Base-by-base conservation (phyloP, 805 yeast genomes). In the Suhomyces xylopsoci region DNA sequence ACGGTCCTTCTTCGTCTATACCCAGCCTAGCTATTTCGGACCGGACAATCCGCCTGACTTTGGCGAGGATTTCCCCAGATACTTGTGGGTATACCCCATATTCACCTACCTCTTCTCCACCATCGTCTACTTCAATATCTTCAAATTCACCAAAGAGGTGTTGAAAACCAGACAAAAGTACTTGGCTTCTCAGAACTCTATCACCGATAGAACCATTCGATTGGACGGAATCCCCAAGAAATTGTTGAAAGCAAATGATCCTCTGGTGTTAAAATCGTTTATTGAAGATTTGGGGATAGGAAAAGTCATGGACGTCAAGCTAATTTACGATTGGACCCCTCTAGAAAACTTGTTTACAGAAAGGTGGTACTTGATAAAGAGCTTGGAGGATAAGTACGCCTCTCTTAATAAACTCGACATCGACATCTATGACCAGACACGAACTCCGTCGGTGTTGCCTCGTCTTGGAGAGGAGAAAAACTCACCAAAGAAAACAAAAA, bases 191-290 rank as follows among this genome's bases (percentile, higher is more conserved):
- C 87, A 83, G 60, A 74, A 81, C 64, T 79, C 85, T 15, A 69
- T 83, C 47, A 81, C 85, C 2, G 87, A 83, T 63, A 66, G 86
- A 54, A 83, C 87, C 5, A 81, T 83, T 45, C 66, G 77, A 47
- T 66, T 83, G 15, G 80, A 81, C 46, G 82, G 83, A 38, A 81
- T 83, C 17, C 87, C 87, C 0, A 66, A 64, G 42, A 63, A 69
- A 38, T 65, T 83, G 58, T 53, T 73, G 44, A 56, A 54, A 32
- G 62, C 58, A 25, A 69, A 74, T 46, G 70, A 73, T 55, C 82
- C 81, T 15, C 57, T 57, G 6, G 70, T 72, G 3, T 67, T 83
- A 48, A 78, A 77, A 51, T 55, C 62, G 15, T 83, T 81, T 59
- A 75, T 83, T 41, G 85, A 83, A 59, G 78, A 75, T 47, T 66